Base-by-base conservation (phyloP, 2,329 filamentous ascomycete species). In the Fusarium dlaminii region DNA sequence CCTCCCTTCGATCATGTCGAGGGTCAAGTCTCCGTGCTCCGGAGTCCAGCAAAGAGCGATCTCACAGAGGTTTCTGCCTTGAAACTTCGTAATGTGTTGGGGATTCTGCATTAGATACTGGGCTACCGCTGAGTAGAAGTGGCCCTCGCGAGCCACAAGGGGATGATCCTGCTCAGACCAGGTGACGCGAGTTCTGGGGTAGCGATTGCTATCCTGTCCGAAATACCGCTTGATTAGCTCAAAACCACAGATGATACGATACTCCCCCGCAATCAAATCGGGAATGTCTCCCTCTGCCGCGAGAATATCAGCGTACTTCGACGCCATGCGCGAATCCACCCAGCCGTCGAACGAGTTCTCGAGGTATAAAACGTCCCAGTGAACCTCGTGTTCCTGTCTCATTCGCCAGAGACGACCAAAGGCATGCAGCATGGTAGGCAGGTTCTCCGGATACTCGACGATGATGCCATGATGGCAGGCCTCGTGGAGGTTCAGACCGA, bases 1-100 rank as follows among this genome's bases (percentile, higher is more conserved):
- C 0, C 12, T 24, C 8, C 22, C 30, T 4, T 15, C 8, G 1
- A 51, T 27, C 48, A 51, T 51, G 1, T 36, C 30, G 0, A 8
- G 17, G 2, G 48, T 51, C 8, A 51, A 13, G 0, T 14, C 48
- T 3, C 48, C 48, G 0, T 51, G 30, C 3, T 51, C 48, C 1
- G 48, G 48, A 1, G 0, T 20, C 48, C 48, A 51, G 48, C 3
- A 30, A 15, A 30, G 11, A 20, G 48, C 46, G 13, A 49, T 30
- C 6, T 0, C 3, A 11, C 4, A 4, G 4, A 49, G 46, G 10
- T 10, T 14, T 4, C 27, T n/a, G 29, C 13, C 6, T 10, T 22
- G 20, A 30, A 48, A 48, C 27, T 48, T 48, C 0, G 6, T 15
- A 4, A 30, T 30, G 2, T 48, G 45, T 7, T 4, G 1, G 13